Base-by-base conservation (phyloP, 2,329 filamentous ascomycete genomes). In the Epichloe uncinata region DNA sequence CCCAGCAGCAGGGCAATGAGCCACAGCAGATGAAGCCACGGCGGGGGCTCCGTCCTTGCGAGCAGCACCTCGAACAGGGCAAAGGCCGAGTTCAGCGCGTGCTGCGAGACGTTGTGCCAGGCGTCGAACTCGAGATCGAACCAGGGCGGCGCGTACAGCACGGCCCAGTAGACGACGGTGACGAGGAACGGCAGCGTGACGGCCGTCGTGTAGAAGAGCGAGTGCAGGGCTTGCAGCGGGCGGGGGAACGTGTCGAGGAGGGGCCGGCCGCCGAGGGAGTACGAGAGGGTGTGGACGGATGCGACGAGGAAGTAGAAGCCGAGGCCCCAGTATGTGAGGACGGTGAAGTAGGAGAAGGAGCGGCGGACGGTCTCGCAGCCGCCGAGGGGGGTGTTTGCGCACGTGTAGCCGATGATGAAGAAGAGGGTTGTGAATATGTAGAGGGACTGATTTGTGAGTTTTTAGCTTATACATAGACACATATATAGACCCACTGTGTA, bases 281-380 rank as follows among this genome's bases (percentile, higher is more conserved):
- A 93, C 45, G 73, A 74, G 48, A 79, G 68, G 5, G 85, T 88
- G 69, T 94, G 87, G 16, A 79, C 54, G 16, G 83, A 73, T 1
- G 84, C 73, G 59, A 82, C 69, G 50, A 81, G 72, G 63, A 84
- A 83, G 72, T 94, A 95, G 69, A 90, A 91, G 22, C 78, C 81
- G 36, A 91, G 68, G 2, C 86, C 86, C 85, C 85, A 93, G 73
- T 84, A 93, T 9, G 84, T 87, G 52, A 93, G 71, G 60, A 82
- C 73, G 30, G 88, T 94, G 71, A 95, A 94, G 73, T 80, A 94
- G 58, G 82, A 87, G 70, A 94, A 93, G 43, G 74, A 75, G 43
- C 71, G 66, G 48, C 71, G 68, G 26, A 78, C 75, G 1, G 59
- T 61, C 35, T 61, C 55, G 61, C 73, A 74, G 45, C 74, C 69